Evolutionary conservation across 1,139 yeast species (phyloP).

Genomic region (Diutina sp.): DNA sequence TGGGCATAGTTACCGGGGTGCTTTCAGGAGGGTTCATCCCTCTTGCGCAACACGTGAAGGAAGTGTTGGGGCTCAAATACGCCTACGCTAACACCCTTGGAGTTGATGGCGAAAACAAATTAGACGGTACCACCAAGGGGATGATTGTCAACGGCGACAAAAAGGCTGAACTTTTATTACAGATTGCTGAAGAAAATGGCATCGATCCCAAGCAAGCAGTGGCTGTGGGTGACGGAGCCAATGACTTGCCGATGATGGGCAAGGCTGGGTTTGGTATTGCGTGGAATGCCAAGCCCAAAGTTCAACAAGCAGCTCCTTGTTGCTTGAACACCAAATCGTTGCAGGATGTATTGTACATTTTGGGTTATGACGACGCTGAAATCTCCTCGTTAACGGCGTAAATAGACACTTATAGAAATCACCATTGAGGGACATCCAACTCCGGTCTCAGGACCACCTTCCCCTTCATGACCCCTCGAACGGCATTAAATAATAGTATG

Average conservation of each 20-base stretch:
- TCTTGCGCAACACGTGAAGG: constrained; percentile 65
- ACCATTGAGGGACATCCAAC: neutral
- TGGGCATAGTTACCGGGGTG: constrained; percentile 69
- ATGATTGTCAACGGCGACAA: constrained; percentile 75
- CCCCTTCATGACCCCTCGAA: constrained; percentile 53
- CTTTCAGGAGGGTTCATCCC: constrained; percentile 93
- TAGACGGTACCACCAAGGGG: constrained; percentile 51
- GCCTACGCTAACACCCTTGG: constrained; percentile 77
- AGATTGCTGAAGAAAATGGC: constrained; percentile 52
- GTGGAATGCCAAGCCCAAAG: constrained; percentile 94
- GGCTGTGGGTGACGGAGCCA: constrained; percentile 97
- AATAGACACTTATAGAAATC: neutral
- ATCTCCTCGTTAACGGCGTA: constrained; percentile 12
- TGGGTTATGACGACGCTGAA: constrained; percentile 62
- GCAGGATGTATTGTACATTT: constrained; percentile 62
- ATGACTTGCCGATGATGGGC: constrained; percentile 87
- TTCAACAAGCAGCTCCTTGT: constrained; percentile 72
- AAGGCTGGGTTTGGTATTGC: constrained; percentile 92
- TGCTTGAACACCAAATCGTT: constrained; percentile 62
- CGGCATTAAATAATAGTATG: constrained; percentile 65
- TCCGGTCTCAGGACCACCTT: neutral
- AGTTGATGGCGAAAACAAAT: constrained; percentile 28
- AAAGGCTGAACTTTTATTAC: constrained; percentile 62
- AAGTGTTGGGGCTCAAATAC: constrained; percentile 60
- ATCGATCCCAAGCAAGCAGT: constrained; percentile 47